phyloP scores from a whole-genome alignment of 371 early-diverging fungal species.

The Paraphysoderma sedebokerense region DNA sequence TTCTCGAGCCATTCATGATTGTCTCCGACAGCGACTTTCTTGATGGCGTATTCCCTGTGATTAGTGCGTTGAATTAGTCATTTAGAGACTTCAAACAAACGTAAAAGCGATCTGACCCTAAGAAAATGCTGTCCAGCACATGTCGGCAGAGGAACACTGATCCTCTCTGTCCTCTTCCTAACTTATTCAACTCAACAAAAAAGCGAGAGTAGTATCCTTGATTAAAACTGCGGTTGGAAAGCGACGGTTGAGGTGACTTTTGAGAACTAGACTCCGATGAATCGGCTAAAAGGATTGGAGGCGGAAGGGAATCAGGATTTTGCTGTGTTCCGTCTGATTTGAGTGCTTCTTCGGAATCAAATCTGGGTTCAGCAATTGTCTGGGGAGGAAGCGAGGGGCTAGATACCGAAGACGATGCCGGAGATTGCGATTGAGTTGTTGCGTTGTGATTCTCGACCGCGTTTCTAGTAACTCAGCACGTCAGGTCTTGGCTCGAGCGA shows the following conservation, averaged over 20 bases:
- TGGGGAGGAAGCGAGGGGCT: background rate
- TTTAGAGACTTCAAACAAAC: background rate
- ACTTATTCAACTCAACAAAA: slow-evolving; percentile 63
- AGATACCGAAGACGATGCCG: background rate
- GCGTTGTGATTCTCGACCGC: background rate
- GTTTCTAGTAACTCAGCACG: background rate
- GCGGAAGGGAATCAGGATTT: background rate
- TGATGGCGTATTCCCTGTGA: slow-evolving; percentile 62
- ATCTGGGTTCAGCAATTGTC: background rate
- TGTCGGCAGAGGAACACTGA: slow-evolving; percentile 80
- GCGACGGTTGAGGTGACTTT: background rate
- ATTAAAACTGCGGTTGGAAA: slow-evolving; percentile 25
- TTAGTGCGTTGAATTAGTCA: background rate
- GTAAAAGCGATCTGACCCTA: slow-evolving; percentile 18
- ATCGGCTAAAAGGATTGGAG: slow-evolving; percentile 7
- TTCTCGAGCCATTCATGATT: slow-evolving; percentile 78
- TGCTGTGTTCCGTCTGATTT: background rate
- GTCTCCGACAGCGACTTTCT: slow-evolving; percentile 81
- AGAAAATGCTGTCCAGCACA: slow-evolving; percentile 56
- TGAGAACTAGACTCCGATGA: slow-evolving; percentile 9
- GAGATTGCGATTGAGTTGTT: background rate
- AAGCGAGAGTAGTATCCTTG: slow-evolving; percentile 91
- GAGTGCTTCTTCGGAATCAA: background rate
- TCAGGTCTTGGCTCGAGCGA: background rate
- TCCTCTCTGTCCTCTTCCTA: slow-evolving; percentile 82